Conservation (phyloP, 2,329 filamentous ascomycete species). For the Lizonia empirigonia region DNA sequence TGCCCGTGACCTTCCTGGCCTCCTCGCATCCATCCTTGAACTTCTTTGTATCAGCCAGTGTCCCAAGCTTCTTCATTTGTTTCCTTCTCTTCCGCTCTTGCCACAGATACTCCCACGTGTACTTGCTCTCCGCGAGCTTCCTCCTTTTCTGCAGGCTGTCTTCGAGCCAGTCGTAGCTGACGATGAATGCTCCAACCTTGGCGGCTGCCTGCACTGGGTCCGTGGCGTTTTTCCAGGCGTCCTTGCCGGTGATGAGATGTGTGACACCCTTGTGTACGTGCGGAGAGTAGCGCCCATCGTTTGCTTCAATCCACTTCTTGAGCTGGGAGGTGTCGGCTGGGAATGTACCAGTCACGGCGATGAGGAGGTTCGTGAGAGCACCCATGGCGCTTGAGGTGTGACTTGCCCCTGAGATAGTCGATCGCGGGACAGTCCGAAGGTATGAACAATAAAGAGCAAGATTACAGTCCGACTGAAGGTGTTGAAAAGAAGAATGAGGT, state of each 20-base stretch:
- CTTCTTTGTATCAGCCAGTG: slow-evolving; percentile 31
- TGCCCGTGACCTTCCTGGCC: slow-evolving; percentile 38
- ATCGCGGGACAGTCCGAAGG: no score
- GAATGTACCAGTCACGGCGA: slow-evolving; percentile 66
- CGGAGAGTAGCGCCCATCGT: slow-evolving; percentile 64
- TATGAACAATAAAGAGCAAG: not conserved
- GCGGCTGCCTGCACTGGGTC: slow-evolving; percentile 38
- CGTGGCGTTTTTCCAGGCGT: slow-evolving; percentile 62
- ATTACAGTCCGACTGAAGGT: not conserved
- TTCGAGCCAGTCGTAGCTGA: slow-evolving; percentile 54
- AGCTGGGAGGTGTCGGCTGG: slow-evolving; percentile 59
- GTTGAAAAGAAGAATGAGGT: no score
- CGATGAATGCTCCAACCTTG: slow-evolving; percentile 36
- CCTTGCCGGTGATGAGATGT: slow-evolving; percentile 71
- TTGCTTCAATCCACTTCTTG: slow-evolving; percentile 66
- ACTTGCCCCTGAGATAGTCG: not conserved
- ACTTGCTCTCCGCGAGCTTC: slow-evolving; percentile 43
- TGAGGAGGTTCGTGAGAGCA: slow-evolving; percentile 58
- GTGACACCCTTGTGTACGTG: slow-evolving; percentile 65
- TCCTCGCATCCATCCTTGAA: slow-evolving; percentile 42
- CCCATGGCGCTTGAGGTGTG: slow-evolving; percentile 28
- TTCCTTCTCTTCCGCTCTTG: slow-evolving; percentile 43
- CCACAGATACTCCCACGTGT: slow-evolving; percentile 37
- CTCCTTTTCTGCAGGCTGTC: slow-evolving; percentile 53
- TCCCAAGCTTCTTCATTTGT: slow-evolving; percentile 33